These are phyloP conservation scores for Ustulina deusta DNA, from an alignment of 2,329 filamentous ascomycete genomes.

Conservation along the genomic window DNA sequence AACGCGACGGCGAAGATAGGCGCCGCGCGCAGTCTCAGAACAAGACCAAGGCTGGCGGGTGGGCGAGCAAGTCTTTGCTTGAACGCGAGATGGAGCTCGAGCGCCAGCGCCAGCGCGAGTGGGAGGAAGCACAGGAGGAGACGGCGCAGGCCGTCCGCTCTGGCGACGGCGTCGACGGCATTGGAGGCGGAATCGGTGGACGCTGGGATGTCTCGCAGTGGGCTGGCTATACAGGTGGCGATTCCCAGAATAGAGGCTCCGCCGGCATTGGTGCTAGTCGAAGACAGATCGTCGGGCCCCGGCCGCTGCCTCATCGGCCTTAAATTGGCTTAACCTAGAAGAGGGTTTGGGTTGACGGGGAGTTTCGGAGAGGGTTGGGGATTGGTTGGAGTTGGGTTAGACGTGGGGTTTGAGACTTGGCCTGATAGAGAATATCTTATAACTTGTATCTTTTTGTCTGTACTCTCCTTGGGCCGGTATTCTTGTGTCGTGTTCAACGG, in stretches of 20 bases:
- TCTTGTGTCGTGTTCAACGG: not conserved
- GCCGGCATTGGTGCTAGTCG: conserved; percentile 76
- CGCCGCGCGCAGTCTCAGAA: conserved; percentile 69
- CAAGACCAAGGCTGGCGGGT: conserved; percentile 71
- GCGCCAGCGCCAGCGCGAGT: conserved; percentile 79
- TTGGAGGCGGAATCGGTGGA: conserved; percentile 74
- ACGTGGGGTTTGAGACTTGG: not conserved
- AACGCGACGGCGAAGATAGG: conserved; percentile 72
- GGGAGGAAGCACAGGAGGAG: conserved; percentile 80
- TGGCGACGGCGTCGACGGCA: conserved; percentile 68
- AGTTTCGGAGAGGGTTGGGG: not conserved
- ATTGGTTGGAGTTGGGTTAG: not conserved
- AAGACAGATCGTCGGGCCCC: conserved; percentile 83
- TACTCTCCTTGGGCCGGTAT: not conserved
- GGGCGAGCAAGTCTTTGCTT: conserved; percentile 76
- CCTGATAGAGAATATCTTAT: conserved; percentile 18
- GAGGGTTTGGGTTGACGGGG: not conserved
- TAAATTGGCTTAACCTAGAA: conserved; percentile 8
- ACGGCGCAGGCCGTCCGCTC: conserved; percentile 67
- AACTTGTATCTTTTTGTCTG: conserved; percentile 13
- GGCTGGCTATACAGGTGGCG: conserved; percentile 79
- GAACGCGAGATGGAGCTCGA: conserved; percentile 87
- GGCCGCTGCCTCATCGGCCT: conserved; percentile 68
- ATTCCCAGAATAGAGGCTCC: conserved; percentile 75
- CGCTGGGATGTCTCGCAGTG: conserved; percentile 83